Conservation (phyloP, 106 monocot genomes). For the Agapanthus africanus region DNA sequence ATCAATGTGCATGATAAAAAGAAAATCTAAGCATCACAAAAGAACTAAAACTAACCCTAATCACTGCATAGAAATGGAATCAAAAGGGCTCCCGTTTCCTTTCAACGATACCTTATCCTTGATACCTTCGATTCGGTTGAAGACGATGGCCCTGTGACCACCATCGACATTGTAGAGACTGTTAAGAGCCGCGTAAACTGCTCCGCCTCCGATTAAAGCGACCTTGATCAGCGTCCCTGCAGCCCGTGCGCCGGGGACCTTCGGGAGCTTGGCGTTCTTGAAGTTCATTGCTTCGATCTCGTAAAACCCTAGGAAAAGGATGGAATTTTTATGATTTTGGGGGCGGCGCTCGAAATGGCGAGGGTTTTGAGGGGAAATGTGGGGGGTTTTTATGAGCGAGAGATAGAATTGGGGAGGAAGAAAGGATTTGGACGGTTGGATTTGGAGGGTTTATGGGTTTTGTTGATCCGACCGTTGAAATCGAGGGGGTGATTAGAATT, state of each 20-base stretch:
- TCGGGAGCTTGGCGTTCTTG: slow-evolving; percentile 49
- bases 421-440: slow-evolving; percentile 10
- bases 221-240: slow-evolving; percentile 25
- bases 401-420: slow-evolving; percentile 10
- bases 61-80: background rate
- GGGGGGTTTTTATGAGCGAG: too few species aligned
- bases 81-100: background rate
- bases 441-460: background rate
- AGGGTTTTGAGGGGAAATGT: background rate
- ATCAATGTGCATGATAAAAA: too few species aligned
- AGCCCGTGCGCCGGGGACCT: slow-evolving; percentile 29
- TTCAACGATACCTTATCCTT: slow-evolving; percentile 50
- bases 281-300: slow-evolving; percentile 14
- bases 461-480: background rate
- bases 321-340: background rate
- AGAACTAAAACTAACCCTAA: background rate
- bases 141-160: slow-evolving; percentile 68
- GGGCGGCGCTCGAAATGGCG: slow-evolving; percentile 2
- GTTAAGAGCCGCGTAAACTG: slow-evolving; percentile 44
- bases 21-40: too few species aligned
- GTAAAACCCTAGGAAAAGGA: slow-evolving; percentile 8
- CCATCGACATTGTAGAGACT: slow-evolving; percentile 65
- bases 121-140: slow-evolving; percentile 59
- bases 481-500: background rate
- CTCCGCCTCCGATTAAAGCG: slow-evolving; percentile 37